phyloP scores from a whole-genome alignment of 306 rosid species.

The Lupinus albus region DNA sequence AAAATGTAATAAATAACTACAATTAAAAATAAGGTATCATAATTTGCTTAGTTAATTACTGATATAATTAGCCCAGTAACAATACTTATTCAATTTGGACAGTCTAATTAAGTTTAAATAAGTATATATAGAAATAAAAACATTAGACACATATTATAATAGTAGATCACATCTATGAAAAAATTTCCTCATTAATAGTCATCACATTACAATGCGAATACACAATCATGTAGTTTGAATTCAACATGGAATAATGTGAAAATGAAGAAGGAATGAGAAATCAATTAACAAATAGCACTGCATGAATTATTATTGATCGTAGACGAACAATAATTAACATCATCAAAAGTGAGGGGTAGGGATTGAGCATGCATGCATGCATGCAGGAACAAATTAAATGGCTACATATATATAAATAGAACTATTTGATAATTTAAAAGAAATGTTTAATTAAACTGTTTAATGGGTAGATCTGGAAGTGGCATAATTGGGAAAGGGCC shows the following conservation, averaged over 20 bases:
- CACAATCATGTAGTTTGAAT: neutral
- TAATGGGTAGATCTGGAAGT: neutral
- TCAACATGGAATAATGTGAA: neutral
- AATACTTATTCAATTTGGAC: no score
- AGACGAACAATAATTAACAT: neutral
- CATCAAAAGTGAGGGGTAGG: neutral
- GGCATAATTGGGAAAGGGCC: slow-evolving; percentile 3
- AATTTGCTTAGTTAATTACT: no score
- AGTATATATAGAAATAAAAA: no score
- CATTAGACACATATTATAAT: no score
- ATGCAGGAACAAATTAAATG: neutral
- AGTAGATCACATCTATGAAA: no score
- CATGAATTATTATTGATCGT: neutral
- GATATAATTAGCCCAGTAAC: no score
- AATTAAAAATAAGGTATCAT: no score
- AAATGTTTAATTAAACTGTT: neutral
- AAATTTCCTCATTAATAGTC: neutral
- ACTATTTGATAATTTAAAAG: neutral
- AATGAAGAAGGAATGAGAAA: neutral
- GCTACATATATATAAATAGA: neutral
- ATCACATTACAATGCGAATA: neutral
- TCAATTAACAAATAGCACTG: neutral
- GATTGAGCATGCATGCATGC: neutral
- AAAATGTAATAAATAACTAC: no score
- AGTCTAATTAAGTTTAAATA: no score